Evolutionary conservation across 225 moss, liverwort and hornwort species (phyloP), one percentile per base, ranked within the genome.

Genomic region (Marchantia paleacea): DNA sequence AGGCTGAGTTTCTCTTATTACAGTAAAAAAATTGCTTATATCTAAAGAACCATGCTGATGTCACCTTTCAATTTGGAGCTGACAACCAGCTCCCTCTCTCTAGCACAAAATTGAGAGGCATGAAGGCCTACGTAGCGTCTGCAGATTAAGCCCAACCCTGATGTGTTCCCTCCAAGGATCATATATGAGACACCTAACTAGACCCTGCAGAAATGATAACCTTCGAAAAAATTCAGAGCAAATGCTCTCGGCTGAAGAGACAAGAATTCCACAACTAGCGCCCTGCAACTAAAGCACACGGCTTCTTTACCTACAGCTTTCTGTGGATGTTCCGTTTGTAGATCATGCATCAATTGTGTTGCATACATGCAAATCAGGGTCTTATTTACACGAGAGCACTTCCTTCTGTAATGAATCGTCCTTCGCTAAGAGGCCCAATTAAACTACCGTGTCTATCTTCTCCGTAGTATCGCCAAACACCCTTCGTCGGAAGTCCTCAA

Each of bases 401-500:
- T 50, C 80, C 60, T 58, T 69, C 69, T 75, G 30, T 47, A 80
- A 69, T 71, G 50, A 69, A 65, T 71, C 6, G 47, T 68, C 72
- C 20, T 64, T 29, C 30, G 16, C 52, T 81, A 55, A 0, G 16
- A 22, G 54, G 52, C 58, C 53, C 73, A 75, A 28, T 76, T 84
- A 85, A 29, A 72, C 86, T 68, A 79, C 70, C 55, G 83, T 79
- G 30, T 84, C 80, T 26, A 86, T 80, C 81, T 79, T 79, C 52
- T 75, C 69, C 10, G 78, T 81, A 22, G 26, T 69, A 39, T 86
- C 88, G 26, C 84, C 84, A 57, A 84, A 89, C 24, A 89, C 86
- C 75, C 88, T 69, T 53, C 70, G 67, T 53, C 86, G 81, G 82
- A 89, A 89, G 72, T 89, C 86, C 71, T 89, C 88, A 13, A 89